These are phyloP conservation scores for Ustulina deusta DNA, from an alignment of 2,329 filamentous ascomycete species.

Conservation along the genomic window DNA sequence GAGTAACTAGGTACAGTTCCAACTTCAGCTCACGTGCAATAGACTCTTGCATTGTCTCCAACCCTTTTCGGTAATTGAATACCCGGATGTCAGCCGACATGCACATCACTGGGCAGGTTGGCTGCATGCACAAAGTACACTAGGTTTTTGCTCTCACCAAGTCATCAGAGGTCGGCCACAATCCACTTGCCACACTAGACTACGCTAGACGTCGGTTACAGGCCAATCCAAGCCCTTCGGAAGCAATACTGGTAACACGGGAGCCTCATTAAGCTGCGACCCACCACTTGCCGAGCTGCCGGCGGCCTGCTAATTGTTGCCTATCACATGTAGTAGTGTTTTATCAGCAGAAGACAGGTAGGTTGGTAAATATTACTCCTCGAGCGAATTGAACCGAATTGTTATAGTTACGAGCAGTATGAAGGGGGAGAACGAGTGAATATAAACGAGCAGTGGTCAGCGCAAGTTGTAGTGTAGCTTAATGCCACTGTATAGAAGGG, in stretches of 20 bases:
- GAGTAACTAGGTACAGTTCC: background rate
- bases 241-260: background rate
- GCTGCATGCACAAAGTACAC: too few species aligned
- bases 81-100: background rate
- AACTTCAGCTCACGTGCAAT: background rate
- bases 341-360: background rate
- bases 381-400: background rate
- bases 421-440: background rate
- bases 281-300: constrained; percentile 5
- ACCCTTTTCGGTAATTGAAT: constrained; percentile 1
- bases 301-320: background rate
- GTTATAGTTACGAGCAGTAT: background rate
- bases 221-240: constrained; percentile 2
- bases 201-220: background rate
- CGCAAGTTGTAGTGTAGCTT: background rate
- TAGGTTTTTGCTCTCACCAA: background rate
- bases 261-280: background rate
- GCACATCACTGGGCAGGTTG: background rate
- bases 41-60: background rate
- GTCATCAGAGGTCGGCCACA: background rate
- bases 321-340: background rate
- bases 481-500: background rate
- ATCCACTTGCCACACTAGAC: background rate
- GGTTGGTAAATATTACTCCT: background rate
- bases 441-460: background rate